Conservation (phyloP, 1,139 yeast genomes). For the Candida sanyaensis region DNA sequence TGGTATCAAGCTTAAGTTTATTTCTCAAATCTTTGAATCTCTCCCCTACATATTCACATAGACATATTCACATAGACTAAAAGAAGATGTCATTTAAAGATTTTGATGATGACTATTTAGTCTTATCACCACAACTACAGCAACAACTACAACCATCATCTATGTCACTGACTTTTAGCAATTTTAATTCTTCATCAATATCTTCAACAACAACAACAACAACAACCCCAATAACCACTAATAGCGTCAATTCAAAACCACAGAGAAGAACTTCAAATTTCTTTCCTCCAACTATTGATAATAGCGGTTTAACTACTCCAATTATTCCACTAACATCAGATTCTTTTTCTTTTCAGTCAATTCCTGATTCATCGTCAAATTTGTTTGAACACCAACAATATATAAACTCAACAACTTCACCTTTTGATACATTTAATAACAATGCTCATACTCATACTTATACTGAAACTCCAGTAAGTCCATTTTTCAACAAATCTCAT, state of each 20-base stretch:
- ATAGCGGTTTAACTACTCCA: conserved; percentile 3
- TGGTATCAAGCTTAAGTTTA: background rate
- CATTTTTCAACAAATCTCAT: background rate
- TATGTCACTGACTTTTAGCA: background rate
- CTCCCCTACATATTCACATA: no score
- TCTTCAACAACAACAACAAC: background rate
- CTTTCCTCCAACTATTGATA: conserved; percentile 10
- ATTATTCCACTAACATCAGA: conserved; percentile 1
- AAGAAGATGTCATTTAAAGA: background rate
- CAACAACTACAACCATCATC: background rate
- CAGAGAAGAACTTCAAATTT: conserved; percentile 12
- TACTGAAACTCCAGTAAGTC: conserved; percentile 5
- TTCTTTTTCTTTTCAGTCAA: conserved; percentile 1
- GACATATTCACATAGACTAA: background rate
- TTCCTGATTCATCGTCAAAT: background rate
- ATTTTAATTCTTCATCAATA: background rate
- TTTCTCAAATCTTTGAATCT: no score
- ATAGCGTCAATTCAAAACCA: background rate
- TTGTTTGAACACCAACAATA: background rate
- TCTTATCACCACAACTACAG: background rate
- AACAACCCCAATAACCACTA: background rate
- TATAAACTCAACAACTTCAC: background rate
- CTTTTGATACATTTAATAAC: background rate
- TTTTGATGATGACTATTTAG: conserved; percentile 1
- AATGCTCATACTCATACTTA: background rate